phyloP scores from a whole-genome alignment of 2,329 filamentous ascomycete genomes.

The Penicillium sp. region DNA sequence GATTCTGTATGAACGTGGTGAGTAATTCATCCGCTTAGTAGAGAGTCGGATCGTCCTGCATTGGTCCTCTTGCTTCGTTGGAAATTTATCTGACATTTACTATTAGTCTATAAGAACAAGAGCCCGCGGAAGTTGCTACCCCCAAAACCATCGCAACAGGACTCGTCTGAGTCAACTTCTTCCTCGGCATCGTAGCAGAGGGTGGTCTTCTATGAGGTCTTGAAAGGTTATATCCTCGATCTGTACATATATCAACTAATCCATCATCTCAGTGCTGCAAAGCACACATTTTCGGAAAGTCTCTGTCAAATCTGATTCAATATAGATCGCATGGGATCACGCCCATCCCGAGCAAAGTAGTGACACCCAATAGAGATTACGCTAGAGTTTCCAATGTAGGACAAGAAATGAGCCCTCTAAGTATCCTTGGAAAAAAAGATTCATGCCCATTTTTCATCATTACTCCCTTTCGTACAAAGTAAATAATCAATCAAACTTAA shows the following conservation, averaged over 20 bases:
- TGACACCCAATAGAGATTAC: no score
- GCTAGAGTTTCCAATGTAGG: no score
- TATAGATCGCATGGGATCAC: background rate
- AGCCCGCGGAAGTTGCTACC: slow-evolving; percentile 19
- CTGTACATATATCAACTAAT: slow-evolving; percentile 1
- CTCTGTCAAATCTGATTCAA: background rate
- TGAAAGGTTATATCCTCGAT: background rate
- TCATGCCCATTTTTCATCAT: background rate
- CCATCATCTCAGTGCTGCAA: background rate
- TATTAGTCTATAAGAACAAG: slow-evolving; percentile 34
- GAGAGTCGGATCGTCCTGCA: background rate
- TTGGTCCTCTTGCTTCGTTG: background rate
- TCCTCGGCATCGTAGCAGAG: background rate
- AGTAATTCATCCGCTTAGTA: slow-evolving; percentile 17
- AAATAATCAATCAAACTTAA: background rate
- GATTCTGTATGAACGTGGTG: slow-evolving; percentile 39
- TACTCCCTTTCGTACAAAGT: background rate
- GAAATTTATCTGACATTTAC: background rate
- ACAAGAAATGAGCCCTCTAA: background rate
- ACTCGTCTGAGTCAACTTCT: background rate
- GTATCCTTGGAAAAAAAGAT: background rate
- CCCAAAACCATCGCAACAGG: background rate
- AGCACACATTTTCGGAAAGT: background rate
- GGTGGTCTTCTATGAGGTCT: background rate
- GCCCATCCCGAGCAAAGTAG: no score